These are phyloP conservation scores for Nannochloropsis granulata DNA, from an alignment of 108 stramenopile genomes.

Conservation along the genomic window DNA sequence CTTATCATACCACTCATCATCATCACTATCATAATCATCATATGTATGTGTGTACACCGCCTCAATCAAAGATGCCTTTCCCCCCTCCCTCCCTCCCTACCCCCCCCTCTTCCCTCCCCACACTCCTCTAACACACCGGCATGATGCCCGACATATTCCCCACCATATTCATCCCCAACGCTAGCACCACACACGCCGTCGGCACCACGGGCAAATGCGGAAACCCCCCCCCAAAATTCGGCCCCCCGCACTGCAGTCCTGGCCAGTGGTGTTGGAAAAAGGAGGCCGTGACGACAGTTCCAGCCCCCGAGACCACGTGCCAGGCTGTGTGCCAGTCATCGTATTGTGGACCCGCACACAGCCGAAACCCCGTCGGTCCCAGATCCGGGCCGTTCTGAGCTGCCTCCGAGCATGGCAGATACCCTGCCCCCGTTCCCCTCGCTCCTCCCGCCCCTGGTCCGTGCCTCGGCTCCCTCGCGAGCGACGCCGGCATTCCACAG, in stretches of 20 bases:
- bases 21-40: too few species aligned
- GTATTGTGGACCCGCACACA: neutral
- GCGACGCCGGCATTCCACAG: constrained; percentile 21
- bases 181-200: neutral
- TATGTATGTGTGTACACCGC: too few species aligned
- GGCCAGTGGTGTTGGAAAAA: constrained; percentile 20
- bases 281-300: constrained; percentile 3
- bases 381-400: too few species aligned
- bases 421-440: too few species aligned
- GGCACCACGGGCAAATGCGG: constrained; percentile 21
- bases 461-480: neutral
- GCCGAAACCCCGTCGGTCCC: neutral
- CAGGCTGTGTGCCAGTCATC: neutral
- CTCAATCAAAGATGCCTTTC: neutral
- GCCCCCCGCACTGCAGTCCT: neutral
- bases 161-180: constrained; percentile 3
- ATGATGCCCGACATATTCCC: constrained; percentile 12
- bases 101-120: neutral
- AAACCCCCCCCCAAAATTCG: constrained; percentile 2
- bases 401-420: too few species aligned
- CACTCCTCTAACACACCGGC: constrained; percentile 6
- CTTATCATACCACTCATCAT: too few species aligned
- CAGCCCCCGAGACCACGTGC: neutral
- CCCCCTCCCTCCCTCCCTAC: neutral
- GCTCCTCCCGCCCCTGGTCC: neutral